Base-by-base conservation (phyloP, 495 filamentous ascomycete genomes). In the Staphylotrichum longicolle region DNA sequence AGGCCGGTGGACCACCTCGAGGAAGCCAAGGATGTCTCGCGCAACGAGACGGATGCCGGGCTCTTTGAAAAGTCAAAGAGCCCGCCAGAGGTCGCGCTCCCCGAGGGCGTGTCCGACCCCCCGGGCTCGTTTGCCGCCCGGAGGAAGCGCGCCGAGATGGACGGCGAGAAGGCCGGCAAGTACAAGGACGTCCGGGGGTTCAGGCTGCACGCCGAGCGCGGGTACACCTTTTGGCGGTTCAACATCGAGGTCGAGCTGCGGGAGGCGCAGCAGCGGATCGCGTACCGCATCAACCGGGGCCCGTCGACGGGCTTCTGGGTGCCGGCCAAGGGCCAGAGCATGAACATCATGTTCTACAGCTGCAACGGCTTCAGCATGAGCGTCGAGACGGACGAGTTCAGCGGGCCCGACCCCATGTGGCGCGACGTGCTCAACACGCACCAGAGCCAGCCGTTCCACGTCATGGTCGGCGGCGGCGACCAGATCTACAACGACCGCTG, bases 311-410 rank as follows among this genome's bases (percentile, higher is more conserved):
- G 86, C 9, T 98, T 98, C 74, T 98, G 94, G 94, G 91, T 98
- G 1, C 94, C 94, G 9, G 90, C 88, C 54, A 81, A 79, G 54
- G 89, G 86, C 30, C 83, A 96, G 74, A 83, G 88, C 7, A 98
- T 98, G 95, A 96, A 98, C 75, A 90, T 96, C 66, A 96, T 97
- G 91, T 98, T 96, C 76, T 84, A 98, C 79, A 93, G 87, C 70
- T 96, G 95, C 80, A 98, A 98, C 73, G 94, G 95, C 45, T 98
- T 98, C 77, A 91, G 89, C 64, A 70, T 89, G 57, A 88, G 83
- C 64, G 90, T 90, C 54, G 84, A 97, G 60, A 72, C 92, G 1
- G 77, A 92, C 67, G 75, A 83, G 49, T 87, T 97, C 74, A 90
- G 86, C 67, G 94, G 94, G 0, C 94, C 94, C 3, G 94, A 98